Conservation (phyloP, 2,329 filamentous ascomycete species). For the Colletotrichum cereale region DNA sequence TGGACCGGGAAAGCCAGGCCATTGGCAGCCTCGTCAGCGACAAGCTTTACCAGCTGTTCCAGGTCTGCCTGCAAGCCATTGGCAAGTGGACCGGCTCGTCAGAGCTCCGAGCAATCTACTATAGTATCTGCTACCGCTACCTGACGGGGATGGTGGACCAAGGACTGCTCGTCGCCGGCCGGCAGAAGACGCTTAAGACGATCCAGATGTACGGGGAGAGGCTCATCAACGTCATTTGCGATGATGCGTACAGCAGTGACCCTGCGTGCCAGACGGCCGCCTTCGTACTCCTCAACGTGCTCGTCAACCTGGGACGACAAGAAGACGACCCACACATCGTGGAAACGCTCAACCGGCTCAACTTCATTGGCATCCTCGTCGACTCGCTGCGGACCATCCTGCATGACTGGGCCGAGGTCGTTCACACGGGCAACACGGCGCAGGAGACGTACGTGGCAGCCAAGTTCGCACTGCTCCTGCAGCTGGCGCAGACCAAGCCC, state of each 20-base stretch:
- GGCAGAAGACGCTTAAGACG: conserved; percentile 77
- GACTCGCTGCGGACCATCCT: conserved; percentile 87
- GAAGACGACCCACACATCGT: conserved; percentile 82
- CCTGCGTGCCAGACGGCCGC: conserved; percentile 86
- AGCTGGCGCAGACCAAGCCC: conserved; percentile 84
- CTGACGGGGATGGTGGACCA: conserved; percentile 76
- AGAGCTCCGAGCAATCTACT: conserved; percentile 85
- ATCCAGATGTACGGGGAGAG: conserved; percentile 78
- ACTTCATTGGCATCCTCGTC: conserved; percentile 91
- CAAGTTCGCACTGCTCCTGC: conserved; percentile 84
- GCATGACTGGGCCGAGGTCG: conserved; percentile 74
- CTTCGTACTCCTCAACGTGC: conserved; percentile 82
- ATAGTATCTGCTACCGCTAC: conserved; percentile 91
- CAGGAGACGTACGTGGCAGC: conserved; percentile 72
- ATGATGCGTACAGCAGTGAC: conserved; percentile 91
- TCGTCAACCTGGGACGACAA: conserved; percentile 79
- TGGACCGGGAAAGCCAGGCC: conserved; percentile 59
- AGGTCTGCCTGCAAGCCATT: conserved; percentile 84
- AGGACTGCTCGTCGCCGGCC: conserved; percentile 60
- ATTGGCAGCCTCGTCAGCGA: conserved; percentile 84
- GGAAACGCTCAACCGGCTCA: conserved; percentile 84
- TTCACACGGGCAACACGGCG: conserved; percentile 58
- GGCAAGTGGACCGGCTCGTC: conserved; percentile 78
- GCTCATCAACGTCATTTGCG: conserved; percentile 87
- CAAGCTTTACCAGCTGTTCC: conserved; percentile 91